Percentiles rank a stretch among this genome's conserved stretches.
These are phyloP conservation scores for Diatrype stigma DNA, from an alignment of 2,329 filamentous ascomycete species.

Conservation along the genomic window DNA sequence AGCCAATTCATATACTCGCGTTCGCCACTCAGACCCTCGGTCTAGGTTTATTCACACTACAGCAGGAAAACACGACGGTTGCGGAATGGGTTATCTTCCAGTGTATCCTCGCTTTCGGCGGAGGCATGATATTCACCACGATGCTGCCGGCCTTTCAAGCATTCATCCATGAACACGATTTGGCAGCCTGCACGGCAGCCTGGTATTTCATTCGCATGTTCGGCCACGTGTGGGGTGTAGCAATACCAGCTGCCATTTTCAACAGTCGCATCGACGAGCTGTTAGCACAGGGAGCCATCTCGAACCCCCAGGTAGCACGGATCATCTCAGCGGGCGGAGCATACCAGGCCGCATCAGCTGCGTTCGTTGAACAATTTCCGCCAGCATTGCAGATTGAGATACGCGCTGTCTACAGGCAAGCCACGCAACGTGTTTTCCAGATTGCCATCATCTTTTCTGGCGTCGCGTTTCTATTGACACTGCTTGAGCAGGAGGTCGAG, in stretches of 20 bases:
- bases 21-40: constrained; percentile 3
- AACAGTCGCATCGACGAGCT: constrained; percentile 2
- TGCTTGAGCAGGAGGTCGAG: constrained; percentile 2
- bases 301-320: background rate
- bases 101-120: constrained; percentile 29
- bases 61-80: background rate
- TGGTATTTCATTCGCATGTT: background rate
- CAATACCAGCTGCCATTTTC: background rate
- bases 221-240: background rate
- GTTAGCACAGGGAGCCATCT: background rate
- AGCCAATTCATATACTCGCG: constrained; percentile 19
- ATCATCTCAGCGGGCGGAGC: background rate
- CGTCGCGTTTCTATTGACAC: background rate
- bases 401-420: background rate
- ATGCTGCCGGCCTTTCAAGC: constrained; percentile 34
- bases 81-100: constrained; percentile 30
- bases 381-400: background rate
- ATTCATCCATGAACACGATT: constrained; percentile 19
- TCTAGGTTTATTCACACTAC: background rate
- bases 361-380: constrained; percentile 2
- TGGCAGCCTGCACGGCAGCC: constrained; percentile 3
- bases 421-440: constrained; percentile 1
- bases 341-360: constrained; percentile 4
- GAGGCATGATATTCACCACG: constrained; percentile 33
- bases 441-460: constrained; percentile 3